These are phyloP conservation scores for Sugiyamaella pinicola DNA, from an alignment of 1,139 yeast genomes.

Conservation along the genomic window DNA sequence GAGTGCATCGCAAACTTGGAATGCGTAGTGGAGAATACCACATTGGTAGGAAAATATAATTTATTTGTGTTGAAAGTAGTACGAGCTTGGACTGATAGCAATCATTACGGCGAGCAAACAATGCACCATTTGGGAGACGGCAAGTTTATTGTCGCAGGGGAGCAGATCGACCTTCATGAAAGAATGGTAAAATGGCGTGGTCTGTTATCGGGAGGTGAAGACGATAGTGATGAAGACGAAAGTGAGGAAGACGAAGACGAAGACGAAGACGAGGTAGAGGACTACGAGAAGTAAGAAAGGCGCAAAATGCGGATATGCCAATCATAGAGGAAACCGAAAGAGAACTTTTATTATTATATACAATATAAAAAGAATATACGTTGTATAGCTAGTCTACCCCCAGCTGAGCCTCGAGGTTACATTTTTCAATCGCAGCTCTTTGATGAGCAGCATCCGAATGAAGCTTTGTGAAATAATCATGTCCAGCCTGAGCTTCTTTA, in stretches of 20 bases:
- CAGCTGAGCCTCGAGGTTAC: slow-evolving; percentile 28
- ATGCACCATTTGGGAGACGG: slow-evolving; percentile 26
- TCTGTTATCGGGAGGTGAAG: slow-evolving; percentile 20
- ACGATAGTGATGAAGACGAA: slow-evolving; percentile 6
- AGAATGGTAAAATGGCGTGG: slow-evolving; percentile 26
- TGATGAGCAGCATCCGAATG: slow-evolving; percentile 42
- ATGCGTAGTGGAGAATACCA: slow-evolving; percentile 25
- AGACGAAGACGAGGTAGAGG: too few relatives aligned
- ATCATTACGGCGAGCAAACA: slow-evolving; percentile 16
- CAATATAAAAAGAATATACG: slow-evolving; percentile 3
- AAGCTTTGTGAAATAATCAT: slow-evolving; percentile 61
- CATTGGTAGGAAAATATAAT: slow-evolving; percentile 19
- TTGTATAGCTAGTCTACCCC: slow-evolving; percentile 21
- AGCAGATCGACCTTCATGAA: slow-evolving; percentile 17
- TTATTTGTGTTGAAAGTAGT: slow-evolving; percentile 22
- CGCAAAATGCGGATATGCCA: neutral
- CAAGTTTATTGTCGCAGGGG: slow-evolving; percentile 22
- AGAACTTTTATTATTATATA: slow-evolving; percentile 3
- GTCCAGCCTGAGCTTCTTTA: slow-evolving; percentile 51
- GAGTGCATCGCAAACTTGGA: slow-evolving; percentile 27
- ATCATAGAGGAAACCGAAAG: neutral
- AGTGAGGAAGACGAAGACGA: slow-evolving; percentile 6
- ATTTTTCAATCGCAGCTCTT: slow-evolving; percentile 32
- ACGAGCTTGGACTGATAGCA: slow-evolving; percentile 21
- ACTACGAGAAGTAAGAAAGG: too few relatives aligned